A percentile compares a stretch with the other conserved stretches of the same genome.
These are phyloP conservation scores for Albugo candida DNA, from an alignment of 352 stramenopile genomes.

Conservation along the genomic window DNA sequence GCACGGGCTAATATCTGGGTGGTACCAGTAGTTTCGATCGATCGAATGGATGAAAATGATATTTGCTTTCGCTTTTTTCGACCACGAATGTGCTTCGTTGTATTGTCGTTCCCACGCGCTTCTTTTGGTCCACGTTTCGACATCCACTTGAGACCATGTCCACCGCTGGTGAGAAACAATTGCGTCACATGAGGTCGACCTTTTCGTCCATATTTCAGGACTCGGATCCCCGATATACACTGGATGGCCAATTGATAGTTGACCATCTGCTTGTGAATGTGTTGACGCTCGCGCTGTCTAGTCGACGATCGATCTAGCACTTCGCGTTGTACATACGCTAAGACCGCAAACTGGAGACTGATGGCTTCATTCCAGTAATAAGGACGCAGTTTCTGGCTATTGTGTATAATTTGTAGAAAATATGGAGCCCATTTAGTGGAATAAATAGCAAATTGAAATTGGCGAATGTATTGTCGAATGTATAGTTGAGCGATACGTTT, in stretches of 20 bases:
- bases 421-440: constrained; percentile 66
- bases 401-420: constrained; percentile 36
- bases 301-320: constrained; percentile 11
- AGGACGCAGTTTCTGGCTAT: constrained; percentile 11
- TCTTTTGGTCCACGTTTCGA: constrained; percentile 33
- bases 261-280: constrained; percentile 63
- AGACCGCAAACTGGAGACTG: constrained; percentile 44
- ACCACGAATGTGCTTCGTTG: constrained; percentile 30
- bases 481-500: constrained; percentile 9
- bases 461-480: constrained; percentile 19
- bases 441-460: constrained; percentile 52
- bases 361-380: constrained; percentile 18
- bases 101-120: constrained; percentile 7
- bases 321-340: constrained; percentile 28
- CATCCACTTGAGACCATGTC: constrained; percentile 59
- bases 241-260: constrained; percentile 68
- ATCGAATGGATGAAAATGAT: neutral
- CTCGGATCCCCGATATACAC: constrained; percentile 42
- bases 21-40: neutral
- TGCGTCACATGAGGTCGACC: constrained; percentile 52
- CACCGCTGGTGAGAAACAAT: constrained; percentile 47
- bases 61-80: too few relatives aligned
- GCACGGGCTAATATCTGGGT: constrained; percentile 47
- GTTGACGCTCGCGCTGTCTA: constrained; percentile 21
- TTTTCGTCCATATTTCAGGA: constrained; percentile 69